These are phyloP conservation scores for Zea luxurians DNA, from an alignment of 176 grass and related monocot species.

Conservation along the genomic window DNA sequence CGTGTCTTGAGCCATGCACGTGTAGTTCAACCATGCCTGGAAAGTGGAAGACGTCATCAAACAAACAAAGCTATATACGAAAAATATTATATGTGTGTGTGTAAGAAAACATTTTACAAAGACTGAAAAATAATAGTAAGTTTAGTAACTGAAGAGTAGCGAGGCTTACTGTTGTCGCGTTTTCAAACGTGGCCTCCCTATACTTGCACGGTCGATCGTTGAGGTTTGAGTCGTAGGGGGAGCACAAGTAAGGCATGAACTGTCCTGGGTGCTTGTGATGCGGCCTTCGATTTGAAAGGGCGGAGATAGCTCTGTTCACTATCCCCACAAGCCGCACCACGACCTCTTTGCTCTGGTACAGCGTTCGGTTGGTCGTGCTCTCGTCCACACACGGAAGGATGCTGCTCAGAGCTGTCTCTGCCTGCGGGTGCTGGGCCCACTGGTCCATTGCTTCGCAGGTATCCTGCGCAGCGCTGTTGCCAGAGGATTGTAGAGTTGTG, in stretches of 20 bases:
- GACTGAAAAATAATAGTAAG: neutral
- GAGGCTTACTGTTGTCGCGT: conserved; percentile 64
- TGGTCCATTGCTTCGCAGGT: conserved; percentile 85
- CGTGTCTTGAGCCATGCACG: conserved; percentile 46
- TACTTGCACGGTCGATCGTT: conserved; percentile 59
- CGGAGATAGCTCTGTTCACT: conserved; percentile 80
- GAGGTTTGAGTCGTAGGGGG: conserved; percentile 66
- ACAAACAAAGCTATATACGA: too few species aligned
- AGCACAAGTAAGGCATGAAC: conserved; percentile 77
- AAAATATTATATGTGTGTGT: too few species aligned
- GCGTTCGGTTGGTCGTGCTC: conserved; percentile 73
- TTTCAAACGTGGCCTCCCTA: conserved; percentile 68
- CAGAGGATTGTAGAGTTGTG: neutral
- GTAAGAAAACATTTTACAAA: neutral
- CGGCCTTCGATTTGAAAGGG: conserved; percentile 48
- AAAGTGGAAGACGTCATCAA: conserved; percentile 15
- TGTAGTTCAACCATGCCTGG: conserved; percentile 84
- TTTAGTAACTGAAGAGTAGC: neutral
- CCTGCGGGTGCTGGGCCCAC: conserved; percentile 79
- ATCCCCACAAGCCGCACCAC: conserved; percentile 65
- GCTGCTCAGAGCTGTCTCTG: conserved; percentile 81
- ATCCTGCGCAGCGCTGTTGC: conserved; percentile 67
- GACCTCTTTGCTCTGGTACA: conserved; percentile 88
- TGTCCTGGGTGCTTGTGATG: conserved; percentile 57
- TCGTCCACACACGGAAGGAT: conserved; percentile 92